Evolutionary conservation across 2,329 filamentous ascomycete genomes (phyloP).

Genomic region (Pseudogymnoascus sp.): DNA sequence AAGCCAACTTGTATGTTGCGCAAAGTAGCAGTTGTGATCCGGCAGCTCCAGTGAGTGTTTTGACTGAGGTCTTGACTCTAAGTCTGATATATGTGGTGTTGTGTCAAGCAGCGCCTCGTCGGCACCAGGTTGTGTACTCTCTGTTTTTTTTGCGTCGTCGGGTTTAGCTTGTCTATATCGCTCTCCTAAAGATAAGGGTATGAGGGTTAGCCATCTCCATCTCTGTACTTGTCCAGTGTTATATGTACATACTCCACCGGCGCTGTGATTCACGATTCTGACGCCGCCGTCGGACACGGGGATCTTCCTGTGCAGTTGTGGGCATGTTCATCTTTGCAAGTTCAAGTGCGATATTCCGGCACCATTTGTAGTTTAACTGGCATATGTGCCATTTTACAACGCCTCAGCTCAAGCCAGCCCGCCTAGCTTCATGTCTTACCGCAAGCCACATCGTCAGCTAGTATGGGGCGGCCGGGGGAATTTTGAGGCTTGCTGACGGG

Average conservation of each 20-base stretch:
- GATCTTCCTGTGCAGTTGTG: neutral
- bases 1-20: neutral
- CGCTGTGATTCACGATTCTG: neutral
- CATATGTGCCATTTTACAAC: neutral
- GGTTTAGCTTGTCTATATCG: neutral
- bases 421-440: neutral
- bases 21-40: neutral
- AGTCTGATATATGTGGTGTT: neutral
- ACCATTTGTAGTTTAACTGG: neutral
- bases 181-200: neutral
- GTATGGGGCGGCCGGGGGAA: neutral
- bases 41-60: neutral
- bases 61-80: neutral
- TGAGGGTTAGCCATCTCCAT: neutral
- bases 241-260: neutral
- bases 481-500: neutral
- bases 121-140: neutral
- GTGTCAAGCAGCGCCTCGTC: neutral
- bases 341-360: neutral
- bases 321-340: neutral
- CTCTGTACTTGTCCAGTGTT: neutral
- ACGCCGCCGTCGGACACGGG: neutral
- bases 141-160: neutral
- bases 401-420: neutral
- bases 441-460: neutral